Evolutionary conservation across 2,329 filamentous ascomycete species (phyloP).

Genomic region (Teratosphaeria epicoccoides): DNA sequence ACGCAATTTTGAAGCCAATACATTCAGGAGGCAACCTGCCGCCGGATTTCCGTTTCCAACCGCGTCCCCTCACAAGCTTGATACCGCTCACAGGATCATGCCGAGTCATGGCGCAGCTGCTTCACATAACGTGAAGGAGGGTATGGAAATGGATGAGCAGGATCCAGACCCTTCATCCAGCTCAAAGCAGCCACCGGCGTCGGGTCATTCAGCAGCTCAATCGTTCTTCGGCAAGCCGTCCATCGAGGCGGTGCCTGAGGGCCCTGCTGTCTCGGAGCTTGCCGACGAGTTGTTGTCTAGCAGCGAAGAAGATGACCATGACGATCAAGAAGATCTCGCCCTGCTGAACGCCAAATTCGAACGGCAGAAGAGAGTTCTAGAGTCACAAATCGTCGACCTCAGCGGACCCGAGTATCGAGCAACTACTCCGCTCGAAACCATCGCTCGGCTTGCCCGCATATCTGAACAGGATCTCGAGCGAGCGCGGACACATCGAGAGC

Average conservation of each 20-base stretch:
- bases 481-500: constrained; percentile 7
- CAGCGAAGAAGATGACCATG: constrained; percentile 38
- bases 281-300: constrained; percentile 23
- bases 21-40: neutral
- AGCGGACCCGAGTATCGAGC: constrained; percentile 33
- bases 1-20: neutral
- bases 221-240: constrained; percentile 23
- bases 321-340: constrained; percentile 38
- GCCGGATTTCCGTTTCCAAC: neutral
- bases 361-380: constrained; percentile 33
- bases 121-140: neutral
- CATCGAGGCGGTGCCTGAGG: constrained; percentile 11
- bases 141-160: neutral
- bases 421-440: constrained; percentile 33
- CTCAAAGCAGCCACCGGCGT: constrained; percentile 3
- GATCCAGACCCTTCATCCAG: constrained; percentile 6
- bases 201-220: constrained; percentile 19
- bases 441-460: constrained; percentile 32
- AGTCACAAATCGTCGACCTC: constrained; percentile 34
- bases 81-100: neutral
- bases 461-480: constrained; percentile 22
- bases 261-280: constrained; percentile 10
- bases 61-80: neutral
- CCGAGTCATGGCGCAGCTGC: neutral
- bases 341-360: constrained; percentile 38